Evolutionary conservation across 768 basidiomycete genomes (phyloP).

Genomic region (Mycena rebaudengoi): DNA sequence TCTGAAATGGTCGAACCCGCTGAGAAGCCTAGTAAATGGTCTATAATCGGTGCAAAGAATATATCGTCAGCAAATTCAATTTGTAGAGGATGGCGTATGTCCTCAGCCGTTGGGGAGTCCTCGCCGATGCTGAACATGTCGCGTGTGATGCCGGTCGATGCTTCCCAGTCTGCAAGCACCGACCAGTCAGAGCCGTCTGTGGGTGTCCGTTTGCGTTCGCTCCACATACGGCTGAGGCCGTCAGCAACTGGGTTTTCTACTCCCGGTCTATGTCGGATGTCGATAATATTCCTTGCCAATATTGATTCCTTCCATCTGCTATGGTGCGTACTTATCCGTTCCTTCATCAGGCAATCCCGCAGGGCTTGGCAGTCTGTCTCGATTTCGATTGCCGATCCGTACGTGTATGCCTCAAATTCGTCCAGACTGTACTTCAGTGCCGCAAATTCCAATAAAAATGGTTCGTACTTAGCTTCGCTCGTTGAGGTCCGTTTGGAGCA

Average conservation of each 20-base stretch:
- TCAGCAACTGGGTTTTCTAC: slow-evolving; percentile 30
- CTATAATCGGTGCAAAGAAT: slow-evolving; percentile 7
- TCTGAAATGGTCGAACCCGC: slow-evolving; percentile 15
- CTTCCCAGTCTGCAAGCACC: slow-evolving; percentile 37
- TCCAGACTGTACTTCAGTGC: no score
- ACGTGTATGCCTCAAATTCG: no score
- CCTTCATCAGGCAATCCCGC: no score
- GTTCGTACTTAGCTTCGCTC: no score
- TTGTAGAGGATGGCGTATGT: background rate
- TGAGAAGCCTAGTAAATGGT: background rate
- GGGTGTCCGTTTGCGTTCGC: background rate
- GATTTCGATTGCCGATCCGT: no score
- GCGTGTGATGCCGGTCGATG: slow-evolving; percentile 11
- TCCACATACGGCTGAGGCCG: slow-evolving; percentile 29
- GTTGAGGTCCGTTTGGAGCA: no score
- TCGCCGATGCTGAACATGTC: slow-evolving; percentile 2
- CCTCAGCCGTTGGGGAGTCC: background rate
- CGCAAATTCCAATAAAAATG: no score
- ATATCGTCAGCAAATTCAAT: slow-evolving; percentile 17
- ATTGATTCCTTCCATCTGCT: no score
- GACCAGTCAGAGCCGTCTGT: slow-evolving; percentile 26
- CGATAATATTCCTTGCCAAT: no score
- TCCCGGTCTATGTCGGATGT: slow-evolving; percentile 30
- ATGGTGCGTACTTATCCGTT: no score
- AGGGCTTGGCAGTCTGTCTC: no score